Evolutionary conservation across 441 rosid species (phyloP), one percentile per base, ranked within the genome.

Genomic region (Pelargonium citronellum): DNA sequence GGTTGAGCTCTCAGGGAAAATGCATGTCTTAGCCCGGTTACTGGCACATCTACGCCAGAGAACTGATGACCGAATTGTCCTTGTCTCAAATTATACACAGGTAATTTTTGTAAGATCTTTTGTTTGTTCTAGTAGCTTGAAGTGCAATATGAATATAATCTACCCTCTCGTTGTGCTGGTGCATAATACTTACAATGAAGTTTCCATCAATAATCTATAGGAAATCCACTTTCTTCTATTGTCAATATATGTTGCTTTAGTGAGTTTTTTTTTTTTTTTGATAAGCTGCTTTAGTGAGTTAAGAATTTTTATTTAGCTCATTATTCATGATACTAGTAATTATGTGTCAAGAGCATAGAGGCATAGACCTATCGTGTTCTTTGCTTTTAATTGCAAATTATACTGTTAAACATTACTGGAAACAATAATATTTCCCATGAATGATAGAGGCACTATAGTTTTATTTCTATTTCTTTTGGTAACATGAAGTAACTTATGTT

Each of bases 1-100:
- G 99, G 91, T 95, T 74, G 99, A 92, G 76, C 89, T 95, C 61
- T 95, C 99, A 15, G 96, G 99, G 71, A 92, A 95, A 90, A 92
- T 95, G 98, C 97, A 88, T 80, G 93, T 95, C 74, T 83, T 95
- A 81, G 92, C 98, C 55, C 87, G 97, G 73, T 78, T 95, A 67
- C 82, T 95, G 76, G 91, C 90, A 46, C 94, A 89, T 82, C 87
- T 95, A 74, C 91, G 88, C 64, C 85, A 80, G 67, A 83, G 77
- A 80, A 95, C 97, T 58, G 86, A 90, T 83, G 98, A 95, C 74
- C 89, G 99, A 66, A 95, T 95, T 70, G 97, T 95, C 73, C 92
- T 95, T 61, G 99, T 95, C 74, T 95, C 99, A 75, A 95, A 95
- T 84, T 95, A 95, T 80, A 90, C 99, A 43, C 99, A 91, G 94